Percentiles rank a stretch among this genome's conserved stretches.
Evolutionary conservation across 2,329 filamentous ascomycete species (phyloP).

Genomic region (Aspergillus arachidicola): DNA sequence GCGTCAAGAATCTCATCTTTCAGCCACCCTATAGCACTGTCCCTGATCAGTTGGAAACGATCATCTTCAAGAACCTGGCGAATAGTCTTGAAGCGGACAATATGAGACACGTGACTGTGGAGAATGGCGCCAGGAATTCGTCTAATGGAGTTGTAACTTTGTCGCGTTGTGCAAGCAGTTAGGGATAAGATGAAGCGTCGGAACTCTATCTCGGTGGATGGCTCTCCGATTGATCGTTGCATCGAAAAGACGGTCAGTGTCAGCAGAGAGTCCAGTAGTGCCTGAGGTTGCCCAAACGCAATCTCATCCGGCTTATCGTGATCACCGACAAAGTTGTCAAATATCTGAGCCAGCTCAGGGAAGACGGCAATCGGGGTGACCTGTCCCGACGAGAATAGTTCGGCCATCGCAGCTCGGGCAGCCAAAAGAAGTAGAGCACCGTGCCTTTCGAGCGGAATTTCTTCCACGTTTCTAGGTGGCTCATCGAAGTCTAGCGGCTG

Average conservation of each 20-base stretch:
- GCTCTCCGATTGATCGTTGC: constrained; percentile 48
- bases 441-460: constrained; percentile 59
- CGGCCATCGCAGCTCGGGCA: constrained; percentile 53
- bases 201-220: constrained; percentile 55
- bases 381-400: constrained; percentile 50
- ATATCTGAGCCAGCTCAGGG: constrained; percentile 54
- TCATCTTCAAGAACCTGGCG: constrained; percentile 58
- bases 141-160: constrained; percentile 40
- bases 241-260: constrained; percentile 55
- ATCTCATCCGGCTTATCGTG: constrained; percentile 40
- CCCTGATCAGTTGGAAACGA: constrained; percentile 57
- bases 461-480: constrained; percentile 53
- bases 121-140: constrained; percentile 43
- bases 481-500: constrained; percentile 57
- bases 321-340: constrained; percentile 55
- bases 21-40: constrained; percentile 62
- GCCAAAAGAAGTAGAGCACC: constrained; percentile 58
- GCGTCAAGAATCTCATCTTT: constrained; percentile 61
- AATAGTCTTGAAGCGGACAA: constrained; percentile 57
- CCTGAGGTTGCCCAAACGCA: constrained; percentile 51
- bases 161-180: constrained; percentile 40
- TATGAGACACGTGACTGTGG: constrained; percentile 56
- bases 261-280: constrained; percentile 57
- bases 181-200: constrained; percentile 54
- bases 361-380: constrained; percentile 51